A percentile compares a stretch with the other conserved stretches of the same genome.
These are phyloP conservation scores for Pelargonium myrrhifolium DNA, from an alignment of 441 rosid species.

Conservation along the genomic window DNA sequence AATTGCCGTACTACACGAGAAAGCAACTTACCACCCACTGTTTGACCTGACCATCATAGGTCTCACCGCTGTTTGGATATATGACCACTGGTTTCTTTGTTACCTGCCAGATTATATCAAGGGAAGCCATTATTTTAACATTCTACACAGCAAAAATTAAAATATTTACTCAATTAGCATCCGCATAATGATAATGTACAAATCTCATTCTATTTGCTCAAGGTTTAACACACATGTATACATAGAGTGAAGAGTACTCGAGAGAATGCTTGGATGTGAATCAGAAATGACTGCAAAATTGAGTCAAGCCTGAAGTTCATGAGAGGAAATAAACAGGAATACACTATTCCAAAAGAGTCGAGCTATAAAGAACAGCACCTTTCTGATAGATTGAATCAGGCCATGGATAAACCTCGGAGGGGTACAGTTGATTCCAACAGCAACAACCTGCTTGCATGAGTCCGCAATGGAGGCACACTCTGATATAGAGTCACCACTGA, in stretches of 20 bases:
- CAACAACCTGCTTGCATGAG: slow-evolving; percentile 61
- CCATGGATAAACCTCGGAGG: slow-evolving; percentile 67
- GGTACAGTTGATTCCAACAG: slow-evolving; percentile 79
- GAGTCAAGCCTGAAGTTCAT: too few species aligned
- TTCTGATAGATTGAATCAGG: slow-evolving; percentile 40
- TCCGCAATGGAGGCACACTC: slow-evolving; percentile 72
- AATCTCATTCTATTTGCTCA: background rate
- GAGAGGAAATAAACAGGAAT: too few species aligned
- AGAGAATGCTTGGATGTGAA: too few species aligned
- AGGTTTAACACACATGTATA: too few species aligned
- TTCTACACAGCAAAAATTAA: background rate
- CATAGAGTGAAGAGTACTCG: too few species aligned
- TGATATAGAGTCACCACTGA: slow-evolving; percentile 54
- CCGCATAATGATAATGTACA: background rate
- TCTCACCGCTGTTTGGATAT: slow-evolving; percentile 87
- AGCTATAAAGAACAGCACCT: slow-evolving; percentile 27
- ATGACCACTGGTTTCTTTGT: slow-evolving; percentile 57
- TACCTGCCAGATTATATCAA: slow-evolving; percentile 36
- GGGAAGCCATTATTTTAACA: background rate
- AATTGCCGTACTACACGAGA: too few species aligned
- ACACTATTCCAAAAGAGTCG: too few species aligned
- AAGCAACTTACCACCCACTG: slow-evolving; percentile 65
- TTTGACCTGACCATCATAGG: slow-evolving; percentile 50
- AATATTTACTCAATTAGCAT: too few species aligned
- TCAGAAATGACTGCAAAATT: too few species aligned